Evolutionary conservation across 345 rosid genomes (phyloP), one percentile per base, ranked within the genome.

Genomic region (Populus tremula): DNA sequence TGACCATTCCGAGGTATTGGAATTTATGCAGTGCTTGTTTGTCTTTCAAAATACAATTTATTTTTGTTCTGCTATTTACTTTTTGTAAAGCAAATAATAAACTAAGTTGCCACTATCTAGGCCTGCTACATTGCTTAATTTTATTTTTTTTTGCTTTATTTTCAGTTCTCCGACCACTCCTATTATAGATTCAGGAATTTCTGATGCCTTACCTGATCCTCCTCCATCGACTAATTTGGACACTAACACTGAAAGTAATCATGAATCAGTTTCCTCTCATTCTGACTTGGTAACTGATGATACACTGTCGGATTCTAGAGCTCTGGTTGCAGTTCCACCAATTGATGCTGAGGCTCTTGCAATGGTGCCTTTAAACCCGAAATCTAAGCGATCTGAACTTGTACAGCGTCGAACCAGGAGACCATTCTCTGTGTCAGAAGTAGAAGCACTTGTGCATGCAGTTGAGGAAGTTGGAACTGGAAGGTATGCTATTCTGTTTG

Each of bases 401-500:
- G 90, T 88, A 73, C 97, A 91, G 82, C 98, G 99, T 70, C 89
- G 99, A 82, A 90, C 92, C 68, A 85, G 99, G 90, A 91, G 99
- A 81, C 99, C 99, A 35, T 96, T 96, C 86, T 92, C 97, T 78
- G 99, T 96, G 36, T 59, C 88, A 33, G 99, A 96, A 89, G 99
- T 96, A 74, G 98, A 94, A 88, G 95, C 98, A 74, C 81, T 96
- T 65, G 97, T 96, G 67, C 87, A 83, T 2, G 95, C 99, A 21
- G 99, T 96, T 75, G 98, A 96, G 84, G 87, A 91, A 81, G 85
- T 94, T 33, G 97, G 99, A 73, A 94, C 97, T 23, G 99, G 99
- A 84, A 96, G 99, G 98, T 96, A 6, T 72, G 11, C 73, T 29
- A 25, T 67, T 14, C 64, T 59, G 21, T 35, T 82, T 29, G 29